phyloP scores from a whole-genome alignment of 805 yeast genomes.

The Saturnispora ahearnii region DNA sequence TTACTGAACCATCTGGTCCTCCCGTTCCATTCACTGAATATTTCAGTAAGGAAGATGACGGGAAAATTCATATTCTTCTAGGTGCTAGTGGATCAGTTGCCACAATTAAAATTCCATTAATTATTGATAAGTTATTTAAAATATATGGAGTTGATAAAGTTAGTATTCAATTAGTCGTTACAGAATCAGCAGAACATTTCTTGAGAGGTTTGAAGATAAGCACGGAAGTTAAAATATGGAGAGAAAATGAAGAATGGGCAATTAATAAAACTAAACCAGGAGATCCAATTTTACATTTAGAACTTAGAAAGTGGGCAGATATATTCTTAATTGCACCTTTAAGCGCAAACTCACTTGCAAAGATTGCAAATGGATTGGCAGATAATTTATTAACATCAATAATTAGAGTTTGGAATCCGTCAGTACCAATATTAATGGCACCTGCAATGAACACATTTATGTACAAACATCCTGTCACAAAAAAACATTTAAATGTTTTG shows the following conservation, averaged over 20 bases:
- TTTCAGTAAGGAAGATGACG: conserved; percentile 66
- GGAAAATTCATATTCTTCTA: conserved; percentile 75
- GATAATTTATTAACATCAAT: conserved; percentile 88
- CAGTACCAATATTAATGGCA: conserved; percentile 79
- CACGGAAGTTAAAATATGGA: conserved; percentile 76
- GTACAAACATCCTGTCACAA: conserved; percentile 82
- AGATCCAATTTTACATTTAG: conserved; percentile 93
- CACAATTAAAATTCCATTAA: conserved; percentile 83
- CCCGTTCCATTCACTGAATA: conserved; percentile 70
- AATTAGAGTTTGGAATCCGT: conserved; percentile 91
- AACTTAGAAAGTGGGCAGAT: conserved; percentile 95
- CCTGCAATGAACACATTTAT: conserved; percentile 95
- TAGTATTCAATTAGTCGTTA: conserved; percentile 77
- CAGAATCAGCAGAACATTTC: conserved; percentile 80
- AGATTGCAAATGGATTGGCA: conserved; percentile 83
- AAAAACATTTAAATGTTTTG: conserved; percentile 66
- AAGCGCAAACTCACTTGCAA: conserved; percentile 86
- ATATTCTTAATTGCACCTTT: conserved; percentile 87
- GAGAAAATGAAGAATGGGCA: conserved; percentile 90
- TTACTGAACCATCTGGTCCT: conserved; percentile 50
- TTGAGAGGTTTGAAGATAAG: conserved; percentile 45
- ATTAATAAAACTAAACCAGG: conserved; percentile 51
- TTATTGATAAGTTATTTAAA: conserved; percentile 78
- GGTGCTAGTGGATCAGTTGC: conserved; percentile 98
- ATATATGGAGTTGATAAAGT: conserved; percentile 65